Percentiles rank a stretch among this genome's conserved stretches.
These are phyloP conservation scores for Camelina hispida DNA, from an alignment of 345 rosid species.

Conservation along the genomic window DNA sequence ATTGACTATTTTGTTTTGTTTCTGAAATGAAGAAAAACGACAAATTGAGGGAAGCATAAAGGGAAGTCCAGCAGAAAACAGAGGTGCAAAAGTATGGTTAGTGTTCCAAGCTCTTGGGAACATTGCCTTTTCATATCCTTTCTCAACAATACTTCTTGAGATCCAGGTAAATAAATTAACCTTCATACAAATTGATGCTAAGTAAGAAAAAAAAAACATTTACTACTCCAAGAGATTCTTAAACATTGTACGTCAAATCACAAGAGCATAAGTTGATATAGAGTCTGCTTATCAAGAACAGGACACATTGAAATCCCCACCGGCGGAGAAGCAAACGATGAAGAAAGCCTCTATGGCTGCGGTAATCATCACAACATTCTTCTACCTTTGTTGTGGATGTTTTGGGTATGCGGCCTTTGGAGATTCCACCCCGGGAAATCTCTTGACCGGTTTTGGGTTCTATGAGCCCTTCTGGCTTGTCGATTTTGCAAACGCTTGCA, in stretches of 20 bases:
- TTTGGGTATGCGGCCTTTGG: conserved; percentile 83
- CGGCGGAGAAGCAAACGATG: conserved; percentile 72
- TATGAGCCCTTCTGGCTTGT: conserved; percentile 81
- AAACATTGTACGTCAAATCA: too few species aligned
- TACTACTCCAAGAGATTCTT: too few species aligned
- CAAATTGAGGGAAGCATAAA: conserved; percentile 58
- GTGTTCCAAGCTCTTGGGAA: conserved; percentile 80
- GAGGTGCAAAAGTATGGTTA: conserved; percentile 66
- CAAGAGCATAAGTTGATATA: too few species aligned
- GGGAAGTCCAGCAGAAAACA: conserved; percentile 60
- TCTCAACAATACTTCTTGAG: conserved; percentile 63
- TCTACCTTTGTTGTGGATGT: conserved; percentile 77
- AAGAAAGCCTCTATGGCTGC: conserved; percentile 67
- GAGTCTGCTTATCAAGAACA: conserved; percentile 20
- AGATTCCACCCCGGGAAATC: conserved; percentile 71
- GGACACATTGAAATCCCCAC: conserved; percentile 69
- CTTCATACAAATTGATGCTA: neutral
- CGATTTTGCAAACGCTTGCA: conserved; percentile 68
- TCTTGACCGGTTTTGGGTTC: conserved; percentile 78
- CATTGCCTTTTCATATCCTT: conserved; percentile 80
- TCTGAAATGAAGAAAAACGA: conserved; percentile 48
- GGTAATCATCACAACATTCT: conserved; percentile 55
- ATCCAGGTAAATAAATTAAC: conserved; percentile 56
- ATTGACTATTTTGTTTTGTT: neutral
- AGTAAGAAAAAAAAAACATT: too few species aligned